These are phyloP conservation scores for Hawksworthiomyces lignivorus DNA, from an alignment of 2,329 filamentous ascomycete species.

Conservation along the genomic window DNA sequence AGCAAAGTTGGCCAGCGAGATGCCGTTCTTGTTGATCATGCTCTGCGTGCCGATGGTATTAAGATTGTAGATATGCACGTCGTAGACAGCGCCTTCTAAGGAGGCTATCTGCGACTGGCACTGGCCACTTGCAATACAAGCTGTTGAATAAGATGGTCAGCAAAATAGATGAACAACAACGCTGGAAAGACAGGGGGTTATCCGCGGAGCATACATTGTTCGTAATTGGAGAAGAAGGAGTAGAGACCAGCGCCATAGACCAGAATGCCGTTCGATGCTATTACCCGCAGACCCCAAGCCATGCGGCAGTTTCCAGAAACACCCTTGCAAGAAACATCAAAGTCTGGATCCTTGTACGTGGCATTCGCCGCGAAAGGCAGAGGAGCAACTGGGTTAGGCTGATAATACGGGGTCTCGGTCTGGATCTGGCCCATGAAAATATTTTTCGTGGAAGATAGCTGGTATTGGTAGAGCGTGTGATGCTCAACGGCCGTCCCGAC, in stretches of 20 bases:
- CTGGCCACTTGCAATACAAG: constrained; percentile 35
- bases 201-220: constrained; percentile 23
- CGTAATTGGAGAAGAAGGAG: constrained; percentile 61
- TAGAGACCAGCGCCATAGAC: constrained; percentile 60
- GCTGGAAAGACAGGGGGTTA: too few relatives aligned
- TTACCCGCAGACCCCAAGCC: constrained; percentile 58
- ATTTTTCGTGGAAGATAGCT: constrained; percentile 52
- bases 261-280: constrained; percentile 46
- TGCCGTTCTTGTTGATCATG: constrained; percentile 32
- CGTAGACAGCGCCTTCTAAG: constrained; percentile 20
- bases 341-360: constrained; percentile 44
- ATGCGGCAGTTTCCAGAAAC: constrained; percentile 35
- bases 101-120: constrained; percentile 39
- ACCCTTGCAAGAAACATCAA: constrained; percentile 33
- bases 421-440: constrained; percentile 59
- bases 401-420: constrained; percentile 65
- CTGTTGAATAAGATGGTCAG: constrained; percentile 6
- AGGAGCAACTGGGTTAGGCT: constrained; percentile 53
- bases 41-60: constrained; percentile 35
- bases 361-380: constrained; percentile 43
- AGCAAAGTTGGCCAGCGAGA: constrained; percentile 25
- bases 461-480: constrained; percentile 60
- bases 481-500: constrained; percentile 61
- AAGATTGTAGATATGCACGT: constrained; percentile 34
- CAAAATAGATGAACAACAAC: too few relatives aligned